These are phyloP conservation scores for Pholiota adiposa DNA, from an alignment of 1,284 basidiomycete genomes.

Conservation along the genomic window DNA sequence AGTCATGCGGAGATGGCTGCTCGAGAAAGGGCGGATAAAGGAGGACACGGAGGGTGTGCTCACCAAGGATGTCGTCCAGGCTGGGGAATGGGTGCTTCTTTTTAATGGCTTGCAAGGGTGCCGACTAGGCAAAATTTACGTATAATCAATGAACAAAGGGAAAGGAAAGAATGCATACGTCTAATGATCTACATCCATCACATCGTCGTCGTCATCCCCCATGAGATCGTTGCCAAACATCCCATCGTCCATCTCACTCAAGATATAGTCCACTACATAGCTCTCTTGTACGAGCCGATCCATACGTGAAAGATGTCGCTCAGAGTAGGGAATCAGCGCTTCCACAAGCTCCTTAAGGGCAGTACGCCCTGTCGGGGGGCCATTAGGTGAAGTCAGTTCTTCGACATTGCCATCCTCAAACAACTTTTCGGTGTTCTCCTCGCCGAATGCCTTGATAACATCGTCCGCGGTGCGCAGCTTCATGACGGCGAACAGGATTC, in stretches of 20 bases:
- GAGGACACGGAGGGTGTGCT: conserved; percentile 49
- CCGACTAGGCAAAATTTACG: conserved; percentile 49
- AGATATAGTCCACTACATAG: conserved; percentile 90
- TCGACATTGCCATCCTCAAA: conserved; percentile 32
- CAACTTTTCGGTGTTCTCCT: conserved; percentile 40
- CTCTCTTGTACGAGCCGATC: conserved; percentile 92
- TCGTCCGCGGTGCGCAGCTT: conserved; percentile 77
- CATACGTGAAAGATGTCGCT: conserved; percentile 86
- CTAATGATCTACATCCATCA: conserved; percentile 47
- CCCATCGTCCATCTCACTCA: conserved; percentile 91
- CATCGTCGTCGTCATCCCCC: conserved; percentile 45
- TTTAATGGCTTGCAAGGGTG: conserved; percentile 77
- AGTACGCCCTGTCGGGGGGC: conserved; percentile 36
- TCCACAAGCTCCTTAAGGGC: conserved; percentile 81
- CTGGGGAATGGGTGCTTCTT: conserved; percentile 67
- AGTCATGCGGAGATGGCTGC: conserved; percentile 65
- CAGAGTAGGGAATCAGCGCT: conserved; percentile 90
- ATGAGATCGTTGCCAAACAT: conserved; percentile 52
- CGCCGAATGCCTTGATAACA: conserved; percentile 71
- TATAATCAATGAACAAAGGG: conserved; percentile 2
- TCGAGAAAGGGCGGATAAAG: conserved; percentile 58
- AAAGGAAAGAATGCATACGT: conserved; percentile 1
- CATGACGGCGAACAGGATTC: conserved; percentile 82
- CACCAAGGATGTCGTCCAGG: conserved; percentile 43
- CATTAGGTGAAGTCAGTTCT: conserved; percentile 17